A percentile compares a stretch with the other conserved stretches of the same genome.
phyloP scores from a whole-genome alignment of 371 early-diverging fungal species.

The Nematocida displodere region DNA sequence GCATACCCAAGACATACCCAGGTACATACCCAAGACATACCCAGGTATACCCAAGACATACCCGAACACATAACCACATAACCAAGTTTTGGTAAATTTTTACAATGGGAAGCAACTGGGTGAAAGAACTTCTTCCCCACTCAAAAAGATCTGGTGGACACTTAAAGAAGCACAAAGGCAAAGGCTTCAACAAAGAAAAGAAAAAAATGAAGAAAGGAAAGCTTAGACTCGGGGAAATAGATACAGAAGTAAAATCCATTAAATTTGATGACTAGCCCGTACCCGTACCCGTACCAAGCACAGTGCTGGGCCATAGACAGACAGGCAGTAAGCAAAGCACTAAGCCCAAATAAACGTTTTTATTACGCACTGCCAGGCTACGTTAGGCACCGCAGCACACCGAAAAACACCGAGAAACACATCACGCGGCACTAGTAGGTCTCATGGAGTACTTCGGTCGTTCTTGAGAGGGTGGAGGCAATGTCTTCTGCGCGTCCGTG shows the following conservation, averaged over 20 bases:
- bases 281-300: too few relatives aligned
- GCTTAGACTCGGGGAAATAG: slow-evolving; percentile 32
- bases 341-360: too few relatives aligned
- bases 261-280: slow-evolving; percentile 40
- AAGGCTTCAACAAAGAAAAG: slow-evolving; percentile 44
- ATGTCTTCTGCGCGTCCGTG: neutral
- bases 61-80: neutral
- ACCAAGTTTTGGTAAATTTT: neutral
- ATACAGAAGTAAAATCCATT: slow-evolving; percentile 43
- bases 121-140: slow-evolving; percentile 15
- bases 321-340: too few relatives aligned
- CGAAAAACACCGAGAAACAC: neutral
- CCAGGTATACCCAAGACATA: neutral
- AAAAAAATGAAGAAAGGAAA: slow-evolving; percentile 45
- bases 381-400: neutral
- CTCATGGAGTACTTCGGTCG: slow-evolving; percentile 19
- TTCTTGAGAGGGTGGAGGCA: slow-evolving; percentile 25
- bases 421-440: slow-evolving; percentile 10
- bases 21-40: too few relatives aligned
- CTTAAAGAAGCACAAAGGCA: slow-evolving; percentile 52
- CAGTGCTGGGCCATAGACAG: too few relatives aligned
- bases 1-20: too few relatives aligned
- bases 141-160: slow-evolving; percentile 39
- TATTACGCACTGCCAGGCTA: too few relatives aligned
- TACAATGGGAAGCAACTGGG: neutral